These are phyloP conservation scores for Lagenidium giganteum DNA, from an alignment of 352 stramenopile species.

Conservation along the genomic window DNA sequence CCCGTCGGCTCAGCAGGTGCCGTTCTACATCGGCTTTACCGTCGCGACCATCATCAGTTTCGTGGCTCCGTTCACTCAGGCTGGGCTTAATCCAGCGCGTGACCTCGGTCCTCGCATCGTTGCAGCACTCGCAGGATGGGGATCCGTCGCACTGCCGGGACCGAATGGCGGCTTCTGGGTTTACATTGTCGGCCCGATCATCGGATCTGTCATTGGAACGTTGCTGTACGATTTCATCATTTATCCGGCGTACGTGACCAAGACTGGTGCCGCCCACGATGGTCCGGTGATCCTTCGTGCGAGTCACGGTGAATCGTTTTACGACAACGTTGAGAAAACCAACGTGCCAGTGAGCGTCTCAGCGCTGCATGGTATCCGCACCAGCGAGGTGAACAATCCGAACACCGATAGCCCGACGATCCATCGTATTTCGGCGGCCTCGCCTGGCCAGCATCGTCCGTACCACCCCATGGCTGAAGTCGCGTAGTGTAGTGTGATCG, in stretches of 20 bases:
- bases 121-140: conserved; percentile 58
- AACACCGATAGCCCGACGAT: no score
- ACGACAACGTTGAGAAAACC: no score
- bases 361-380: no score
- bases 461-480: no score
- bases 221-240: conserved; percentile 50
- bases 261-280: no score
- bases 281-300: no score
- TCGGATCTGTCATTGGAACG: conserved; percentile 48
- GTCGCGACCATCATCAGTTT: conserved; percentile 43
- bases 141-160: conserved; percentile 26
- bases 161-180: conserved; percentile 52
- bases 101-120: conserved; percentile 73
- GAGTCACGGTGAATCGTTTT: no score
- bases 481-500: no score
- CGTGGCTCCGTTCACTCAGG: conserved; percentile 62
- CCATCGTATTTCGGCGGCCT: no score
- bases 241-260: conserved; percentile 13
- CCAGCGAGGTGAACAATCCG: no score
- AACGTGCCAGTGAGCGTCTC: no score
- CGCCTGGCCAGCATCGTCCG: no score
- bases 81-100: conserved; percentile 67
- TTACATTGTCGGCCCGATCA: conserved; percentile 52
- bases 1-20: conserved; percentile 17
- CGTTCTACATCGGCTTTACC: conserved; percentile 47